Conservation (phyloP, 1,284 basidiomycete species). For the Pseudozyma pruni region DNA sequence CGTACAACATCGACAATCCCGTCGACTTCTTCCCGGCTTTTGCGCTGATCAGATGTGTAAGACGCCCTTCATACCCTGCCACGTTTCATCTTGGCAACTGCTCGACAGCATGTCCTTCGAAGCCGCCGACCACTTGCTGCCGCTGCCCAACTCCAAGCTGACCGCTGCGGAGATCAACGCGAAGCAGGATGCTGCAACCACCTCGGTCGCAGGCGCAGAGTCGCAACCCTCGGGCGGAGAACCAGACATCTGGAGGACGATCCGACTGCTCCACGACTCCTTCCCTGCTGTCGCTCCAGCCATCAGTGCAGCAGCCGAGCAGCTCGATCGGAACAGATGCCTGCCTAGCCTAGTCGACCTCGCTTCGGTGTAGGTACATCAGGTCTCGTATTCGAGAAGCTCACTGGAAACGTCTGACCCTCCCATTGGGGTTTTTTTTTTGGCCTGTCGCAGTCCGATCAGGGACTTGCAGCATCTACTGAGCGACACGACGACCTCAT, state of each 20-base stretch:
- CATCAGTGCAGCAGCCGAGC: slow-evolving; percentile 9
- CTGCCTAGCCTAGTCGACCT: slow-evolving; percentile 4
- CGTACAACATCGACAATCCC: neutral
- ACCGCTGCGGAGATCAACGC: no score
- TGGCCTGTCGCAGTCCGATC: slow-evolving; percentile 27
- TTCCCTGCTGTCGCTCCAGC: slow-evolving; percentile 30
- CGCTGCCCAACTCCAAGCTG: no score
- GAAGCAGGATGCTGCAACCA: neutral
- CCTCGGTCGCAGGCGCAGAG: neutral
- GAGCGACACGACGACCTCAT: neutral
- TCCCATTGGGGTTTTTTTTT: no score
- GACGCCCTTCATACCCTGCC: no score
- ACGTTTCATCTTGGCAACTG: no score
- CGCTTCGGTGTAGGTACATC: slow-evolving; percentile 13
- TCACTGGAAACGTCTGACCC: no score
- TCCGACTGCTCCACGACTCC: slow-evolving; percentile 12
- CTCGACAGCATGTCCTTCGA: no score
- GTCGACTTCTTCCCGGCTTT: neutral
- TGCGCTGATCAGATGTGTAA: neutral
- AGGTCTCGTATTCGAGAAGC: no score
- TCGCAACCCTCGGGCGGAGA: neutral
- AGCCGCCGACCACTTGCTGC: no score
- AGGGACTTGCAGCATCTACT: slow-evolving; percentile 14
- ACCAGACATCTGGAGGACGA: slow-evolving; percentile 3
- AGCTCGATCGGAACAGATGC: slow-evolving; percentile 2